Evolutionary conservation across 1,139 yeast genomes (phyloP), one percentile per base, ranked within the genome.

Genomic region (Protomyces inundatus): DNA sequence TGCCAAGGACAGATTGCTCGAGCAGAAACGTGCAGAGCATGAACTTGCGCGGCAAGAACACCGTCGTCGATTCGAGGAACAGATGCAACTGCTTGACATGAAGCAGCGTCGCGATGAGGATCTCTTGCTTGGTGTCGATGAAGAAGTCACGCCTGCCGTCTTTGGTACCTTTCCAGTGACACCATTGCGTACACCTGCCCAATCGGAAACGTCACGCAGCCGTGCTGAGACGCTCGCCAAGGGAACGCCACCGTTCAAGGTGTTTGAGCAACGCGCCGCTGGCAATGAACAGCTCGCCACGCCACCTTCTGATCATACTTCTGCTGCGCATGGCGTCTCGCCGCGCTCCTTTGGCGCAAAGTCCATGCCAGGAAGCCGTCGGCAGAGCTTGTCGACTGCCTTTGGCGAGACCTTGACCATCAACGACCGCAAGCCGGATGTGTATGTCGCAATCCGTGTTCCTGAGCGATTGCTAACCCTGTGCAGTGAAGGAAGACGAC

Each of bases 41-140:
- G 69, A 67, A 30, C 62, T 57, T 32, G 53, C 63, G 55, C 69
- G 71, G n/a, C 66, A 60, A n/a, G 70, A 69, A 45, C 70, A 67
- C 60, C 67, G 69, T 48, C 66, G 69, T 12, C 67, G 71, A 5
- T 69, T 69, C 57, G 71, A 69, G 65, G 69, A 68, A 56, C 71
- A 69, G 53, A 69, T 69, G 70, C 70, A 68, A 14, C 50, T 66
- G 23, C 62, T 69, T n/a, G 70, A 68, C 14, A 64, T 66, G 54
- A 70, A 68, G 50, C 71, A 68, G 32, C 70, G 68, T 46, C 66
- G 69, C 46, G 71, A 69, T 53, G 71, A 69, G 63, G 67, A 67
- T 34, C 60, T 68, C 64, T 59, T 68, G 39, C 61, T 61, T 64
- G 68, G 69, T 39, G 65, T 64, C 52, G 64, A 55, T 16, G 57